A percentile compares a stretch with the other conserved stretches of the same genome.
Conservation (phyloP, 2,329 filamentous ascomycete species). For the Fusarium torreyae region DNA sequence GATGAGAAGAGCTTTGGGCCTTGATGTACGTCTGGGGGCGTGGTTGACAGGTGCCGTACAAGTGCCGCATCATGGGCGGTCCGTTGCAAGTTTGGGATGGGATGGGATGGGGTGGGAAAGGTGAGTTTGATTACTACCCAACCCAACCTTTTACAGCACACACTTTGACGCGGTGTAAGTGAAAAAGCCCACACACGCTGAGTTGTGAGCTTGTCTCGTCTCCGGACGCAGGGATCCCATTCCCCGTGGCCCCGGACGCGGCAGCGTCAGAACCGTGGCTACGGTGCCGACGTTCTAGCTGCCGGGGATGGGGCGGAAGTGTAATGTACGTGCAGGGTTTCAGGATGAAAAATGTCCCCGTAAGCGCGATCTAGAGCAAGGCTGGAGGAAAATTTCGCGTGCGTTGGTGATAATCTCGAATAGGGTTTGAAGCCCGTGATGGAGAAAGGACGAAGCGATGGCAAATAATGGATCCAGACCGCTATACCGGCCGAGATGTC, state of each 20-base stretch:
- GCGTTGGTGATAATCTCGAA: constrained; percentile 31
- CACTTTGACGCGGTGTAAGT: constrained; percentile 15
- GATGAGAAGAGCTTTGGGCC: constrained; percentile 16
- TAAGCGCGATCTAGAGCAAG: constrained; percentile 29
- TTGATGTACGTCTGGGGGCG: constrained; percentile 5
- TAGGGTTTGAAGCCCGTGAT: constrained; percentile 42
- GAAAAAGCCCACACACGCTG: constrained; percentile 25
- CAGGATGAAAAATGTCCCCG: constrained; percentile 34
- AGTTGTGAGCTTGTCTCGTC: constrained; percentile 20
- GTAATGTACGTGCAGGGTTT: constrained; percentile 34
- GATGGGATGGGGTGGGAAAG: constrained; percentile 3
- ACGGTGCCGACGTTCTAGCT: constrained; percentile 46
- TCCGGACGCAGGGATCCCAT: constrained; percentile 41
- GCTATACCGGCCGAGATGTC: constrained; percentile 39
- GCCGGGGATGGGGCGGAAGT: constrained; percentile 38
- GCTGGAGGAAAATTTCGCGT: constrained; percentile 23
- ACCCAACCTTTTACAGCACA: background rate
- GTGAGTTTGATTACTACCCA: constrained; percentile 11
- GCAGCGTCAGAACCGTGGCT: constrained; percentile 50
- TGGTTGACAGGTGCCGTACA: constrained; percentile 39
- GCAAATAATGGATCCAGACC: constrained; percentile 17
- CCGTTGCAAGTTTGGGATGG: background rate
- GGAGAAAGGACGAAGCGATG: constrained; percentile 22
- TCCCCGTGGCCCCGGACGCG: constrained; percentile 45
- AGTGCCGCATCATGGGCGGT: constrained; percentile 27